A percentile compares a stretch with the other conserved stretches of the same genome.
Conservation (phyloP, 768 basidiomycete species). For the Amylocystis lapponica region DNA sequence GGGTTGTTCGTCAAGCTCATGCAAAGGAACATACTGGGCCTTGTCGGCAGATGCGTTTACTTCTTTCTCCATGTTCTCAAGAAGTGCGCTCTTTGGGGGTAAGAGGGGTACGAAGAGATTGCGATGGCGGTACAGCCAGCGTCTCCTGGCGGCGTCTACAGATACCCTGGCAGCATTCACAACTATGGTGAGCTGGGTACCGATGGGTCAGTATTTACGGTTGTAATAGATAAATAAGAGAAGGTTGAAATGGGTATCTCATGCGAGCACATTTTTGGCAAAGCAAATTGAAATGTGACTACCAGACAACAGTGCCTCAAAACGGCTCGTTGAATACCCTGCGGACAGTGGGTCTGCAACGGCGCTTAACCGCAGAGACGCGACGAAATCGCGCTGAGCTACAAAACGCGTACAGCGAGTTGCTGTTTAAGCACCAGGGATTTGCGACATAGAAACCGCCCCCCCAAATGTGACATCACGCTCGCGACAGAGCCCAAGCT, state of each 20-base stretch:
- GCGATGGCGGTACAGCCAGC: conserved; percentile 41
- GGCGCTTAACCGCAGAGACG: too few species aligned
- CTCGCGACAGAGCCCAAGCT: too few species aligned
- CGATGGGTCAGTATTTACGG: neutral
- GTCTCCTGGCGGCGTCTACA: conserved; percentile 37
- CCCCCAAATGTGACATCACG: too few species aligned
- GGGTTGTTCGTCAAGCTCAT: conserved; percentile 42
- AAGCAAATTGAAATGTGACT: neutral
- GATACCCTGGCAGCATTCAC: conserved; percentile 31
- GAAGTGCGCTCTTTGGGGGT: conserved; percentile 32
- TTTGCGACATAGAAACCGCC: too few species aligned
- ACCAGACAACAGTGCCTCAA: too few species aligned
- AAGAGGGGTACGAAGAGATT: conserved; percentile 43
- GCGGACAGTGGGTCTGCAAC: too few species aligned
- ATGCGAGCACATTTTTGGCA: neutral
- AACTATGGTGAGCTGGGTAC: conserved; percentile 34
- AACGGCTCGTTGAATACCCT: too few species aligned
- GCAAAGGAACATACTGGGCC: conserved; percentile 29
- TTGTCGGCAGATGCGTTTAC: conserved; percentile 16
- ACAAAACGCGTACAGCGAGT: too few species aligned
- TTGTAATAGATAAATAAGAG: neutral
- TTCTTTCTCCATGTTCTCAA: conserved; percentile 30
- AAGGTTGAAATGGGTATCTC: neutral
- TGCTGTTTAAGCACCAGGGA: too few species aligned
- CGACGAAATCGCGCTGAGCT: neutral